Percentiles rank a stretch among this genome's conserved stretches.
These are phyloP conservation scores for Trichosanthes truncata DNA, from an alignment of 306 rosid genomes.

Conservation along the genomic window DNA sequence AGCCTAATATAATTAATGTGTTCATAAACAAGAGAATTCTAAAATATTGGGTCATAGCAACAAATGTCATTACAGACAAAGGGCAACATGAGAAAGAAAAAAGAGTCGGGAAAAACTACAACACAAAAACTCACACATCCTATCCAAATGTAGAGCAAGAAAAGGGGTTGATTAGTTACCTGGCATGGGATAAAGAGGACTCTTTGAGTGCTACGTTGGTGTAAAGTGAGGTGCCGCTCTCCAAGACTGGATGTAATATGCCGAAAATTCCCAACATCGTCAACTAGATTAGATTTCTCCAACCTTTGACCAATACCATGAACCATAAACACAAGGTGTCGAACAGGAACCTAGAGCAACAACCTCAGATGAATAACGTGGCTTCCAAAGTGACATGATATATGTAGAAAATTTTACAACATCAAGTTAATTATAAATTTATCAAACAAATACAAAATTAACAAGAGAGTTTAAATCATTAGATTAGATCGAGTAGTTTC, in stretches of 20 bases:
- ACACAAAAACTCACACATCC: neutral
- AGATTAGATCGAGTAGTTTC: neutral
- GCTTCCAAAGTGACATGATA: conserved; percentile 2
- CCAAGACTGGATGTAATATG: conserved; percentile 72
- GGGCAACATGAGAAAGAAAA: neutral
- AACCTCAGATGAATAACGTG: neutral
- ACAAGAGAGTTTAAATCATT: neutral
- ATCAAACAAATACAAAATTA: neutral
- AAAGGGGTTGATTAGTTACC: conserved; percentile 28
- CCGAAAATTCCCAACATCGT: conserved; percentile 75
- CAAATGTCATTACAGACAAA: neutral
- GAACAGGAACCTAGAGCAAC: conserved; percentile 79
- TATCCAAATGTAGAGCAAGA: neutral
- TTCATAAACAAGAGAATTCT: neutral
- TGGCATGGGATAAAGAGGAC: conserved; percentile 97
- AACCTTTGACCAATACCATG: conserved; percentile 99
- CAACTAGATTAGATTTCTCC: conserved; percentile 97
- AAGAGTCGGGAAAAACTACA: neutral
- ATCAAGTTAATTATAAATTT: neutral
- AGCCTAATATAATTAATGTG: neutral
- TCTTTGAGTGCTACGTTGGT: conserved; percentile 73
- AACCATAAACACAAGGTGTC: conserved; percentile 96
- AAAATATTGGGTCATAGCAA: neutral
- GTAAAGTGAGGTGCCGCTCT: conserved; percentile 74
- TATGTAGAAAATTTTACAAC: neutral